Conservation (phyloP, 305 asterid species). For the Plantago coronopus region DNA sequence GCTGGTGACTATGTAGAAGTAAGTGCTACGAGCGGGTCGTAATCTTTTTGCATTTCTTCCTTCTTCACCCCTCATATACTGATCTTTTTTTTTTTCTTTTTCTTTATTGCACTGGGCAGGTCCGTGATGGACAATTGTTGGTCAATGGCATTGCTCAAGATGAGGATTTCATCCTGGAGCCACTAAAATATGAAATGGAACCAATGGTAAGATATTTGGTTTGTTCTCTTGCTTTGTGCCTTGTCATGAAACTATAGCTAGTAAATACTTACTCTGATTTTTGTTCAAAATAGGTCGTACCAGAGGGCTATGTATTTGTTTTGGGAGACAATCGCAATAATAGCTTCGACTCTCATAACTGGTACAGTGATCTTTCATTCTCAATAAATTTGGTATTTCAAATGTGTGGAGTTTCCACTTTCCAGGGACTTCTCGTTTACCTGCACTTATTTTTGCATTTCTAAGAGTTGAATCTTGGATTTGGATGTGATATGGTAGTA, state of each 20-base stretch:
- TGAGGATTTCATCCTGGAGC: slow-evolving; percentile 83
- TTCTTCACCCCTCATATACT: slow-evolving; percentile 15
- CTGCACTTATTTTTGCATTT: too few species aligned
- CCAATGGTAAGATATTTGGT: slow-evolving; percentile 48
- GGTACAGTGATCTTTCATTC: slow-evolving; percentile 38
- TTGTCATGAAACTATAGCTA: not conserved
- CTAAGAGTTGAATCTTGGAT: too few species aligned
- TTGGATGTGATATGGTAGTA: too few species aligned
- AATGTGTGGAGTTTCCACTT: too few species aligned
- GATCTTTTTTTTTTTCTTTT: slow-evolving; percentile 3
- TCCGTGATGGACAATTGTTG: slow-evolving; percentile 65
- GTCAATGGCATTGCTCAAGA: slow-evolving; percentile 71
- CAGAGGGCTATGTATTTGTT: slow-evolving; percentile 86
- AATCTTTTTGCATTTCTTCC: slow-evolving; percentile 15
- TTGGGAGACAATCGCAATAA: slow-evolving; percentile 94
- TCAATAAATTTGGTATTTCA: too few species aligned
- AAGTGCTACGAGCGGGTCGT: slow-evolving; percentile 25
- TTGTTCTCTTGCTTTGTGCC: slow-evolving; percentile 10
- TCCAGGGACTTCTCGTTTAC: too few species aligned
- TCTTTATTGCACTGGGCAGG: slow-evolving; percentile 41
- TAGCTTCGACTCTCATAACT: slow-evolving; percentile 86
- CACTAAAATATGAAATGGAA: slow-evolving; percentile 76
- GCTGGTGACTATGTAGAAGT: slow-evolving; percentile 91
- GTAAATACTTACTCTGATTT: slow-evolving; percentile 14
- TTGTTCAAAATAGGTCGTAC: slow-evolving; percentile 56